Evolutionary conservation across 306 rosid genomes (phyloP).

Genomic region (Dalbergia cochinchinensis): DNA sequence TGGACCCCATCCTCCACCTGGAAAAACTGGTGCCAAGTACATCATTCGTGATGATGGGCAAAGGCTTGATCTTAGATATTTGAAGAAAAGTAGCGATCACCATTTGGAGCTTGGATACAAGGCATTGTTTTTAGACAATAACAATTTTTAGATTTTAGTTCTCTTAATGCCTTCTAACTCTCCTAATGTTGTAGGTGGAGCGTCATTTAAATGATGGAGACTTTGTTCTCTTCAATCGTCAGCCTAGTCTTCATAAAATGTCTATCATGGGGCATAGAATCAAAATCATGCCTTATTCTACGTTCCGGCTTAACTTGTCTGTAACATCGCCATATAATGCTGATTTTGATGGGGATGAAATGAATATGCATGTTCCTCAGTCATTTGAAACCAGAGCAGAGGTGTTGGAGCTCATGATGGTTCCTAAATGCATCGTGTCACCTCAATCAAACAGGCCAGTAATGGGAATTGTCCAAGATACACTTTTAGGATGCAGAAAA

Average conservation of each 20-base stretch:
- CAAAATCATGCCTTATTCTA: slow-evolving; percentile 99
- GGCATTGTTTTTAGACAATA: slow-evolving; percentile 52
- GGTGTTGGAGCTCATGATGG: slow-evolving; percentile 99
- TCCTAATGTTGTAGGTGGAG: slow-evolving; percentile 77
- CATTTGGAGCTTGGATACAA: slow-evolving; percentile 99
- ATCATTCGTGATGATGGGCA: slow-evolving; percentile 98
- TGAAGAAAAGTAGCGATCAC: slow-evolving; percentile 97
- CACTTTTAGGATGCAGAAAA: slow-evolving; percentile 93
- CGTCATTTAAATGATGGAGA: slow-evolving; percentile 99
- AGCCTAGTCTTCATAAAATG: slow-evolving; percentile 99
- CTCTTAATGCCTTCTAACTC: slow-evolving; percentile 25
- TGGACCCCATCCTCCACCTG: slow-evolving; percentile 99
- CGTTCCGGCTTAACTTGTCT: slow-evolving; percentile 90
- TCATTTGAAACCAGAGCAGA: slow-evolving; percentile 99
- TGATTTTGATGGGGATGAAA: slow-evolving; percentile 98
- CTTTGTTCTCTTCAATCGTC: slow-evolving; percentile 96
- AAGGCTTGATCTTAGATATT: slow-evolving; percentile 97
- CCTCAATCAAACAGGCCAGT: slow-evolving; percentile 98
- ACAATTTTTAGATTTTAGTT: not conserved
- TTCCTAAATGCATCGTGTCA: slow-evolving; percentile 97
- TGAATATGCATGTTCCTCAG: slow-evolving; percentile 99
- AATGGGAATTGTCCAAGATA: slow-evolving; percentile 98
- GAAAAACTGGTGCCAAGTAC: slow-evolving; percentile 99
- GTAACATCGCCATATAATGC: slow-evolving; percentile 98
- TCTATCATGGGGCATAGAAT: slow-evolving; percentile 99